phyloP scores from a whole-genome alignment of 306 rosid genomes.

The Casuarina equisetifolia region DNA sequence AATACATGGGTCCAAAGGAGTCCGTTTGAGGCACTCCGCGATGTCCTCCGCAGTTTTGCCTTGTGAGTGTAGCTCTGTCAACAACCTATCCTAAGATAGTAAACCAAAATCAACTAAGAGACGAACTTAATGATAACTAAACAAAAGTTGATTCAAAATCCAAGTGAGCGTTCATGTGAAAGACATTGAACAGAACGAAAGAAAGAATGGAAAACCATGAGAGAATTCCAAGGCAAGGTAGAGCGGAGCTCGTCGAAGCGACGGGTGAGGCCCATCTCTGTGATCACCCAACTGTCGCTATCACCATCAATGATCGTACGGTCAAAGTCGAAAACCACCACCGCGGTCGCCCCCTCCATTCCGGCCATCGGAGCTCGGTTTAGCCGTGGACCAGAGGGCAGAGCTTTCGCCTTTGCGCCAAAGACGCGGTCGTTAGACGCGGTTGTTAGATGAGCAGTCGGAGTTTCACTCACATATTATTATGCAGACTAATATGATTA shows the following conservation, averaged over 20 bases:
- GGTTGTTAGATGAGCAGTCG: no score
- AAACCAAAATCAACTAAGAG: background rate
- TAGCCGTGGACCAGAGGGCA: background rate
- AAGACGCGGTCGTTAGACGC: no score
- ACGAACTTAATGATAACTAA: background rate
- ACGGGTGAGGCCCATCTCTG: constrained; percentile 55
- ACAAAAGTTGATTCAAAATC: background rate
- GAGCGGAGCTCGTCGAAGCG: constrained; percentile 56
- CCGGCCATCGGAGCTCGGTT: constrained; percentile 16
- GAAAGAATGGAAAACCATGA: constrained; percentile 47
- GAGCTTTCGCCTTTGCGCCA: no score
- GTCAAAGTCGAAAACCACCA: constrained; percentile 74
- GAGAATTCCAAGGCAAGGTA: constrained; percentile 71
- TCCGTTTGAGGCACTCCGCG: constrained; percentile 52
- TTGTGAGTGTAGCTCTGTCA: constrained; percentile 63
- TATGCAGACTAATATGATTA: no score
- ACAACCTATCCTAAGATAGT: constrained; percentile 49
- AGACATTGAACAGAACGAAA: background rate
- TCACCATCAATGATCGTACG: constrained; percentile 76
- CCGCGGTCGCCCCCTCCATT: constrained; percentile 43
- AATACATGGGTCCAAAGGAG: constrained; percentile 49
- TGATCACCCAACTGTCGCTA: constrained; percentile 73
- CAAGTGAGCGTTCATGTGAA: background rate
- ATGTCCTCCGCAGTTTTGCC: constrained; percentile 48
- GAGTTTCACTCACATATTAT: no score